Conservation (phyloP, 768 basidiomycete species). For the Cubamyces sp. region DNA sequence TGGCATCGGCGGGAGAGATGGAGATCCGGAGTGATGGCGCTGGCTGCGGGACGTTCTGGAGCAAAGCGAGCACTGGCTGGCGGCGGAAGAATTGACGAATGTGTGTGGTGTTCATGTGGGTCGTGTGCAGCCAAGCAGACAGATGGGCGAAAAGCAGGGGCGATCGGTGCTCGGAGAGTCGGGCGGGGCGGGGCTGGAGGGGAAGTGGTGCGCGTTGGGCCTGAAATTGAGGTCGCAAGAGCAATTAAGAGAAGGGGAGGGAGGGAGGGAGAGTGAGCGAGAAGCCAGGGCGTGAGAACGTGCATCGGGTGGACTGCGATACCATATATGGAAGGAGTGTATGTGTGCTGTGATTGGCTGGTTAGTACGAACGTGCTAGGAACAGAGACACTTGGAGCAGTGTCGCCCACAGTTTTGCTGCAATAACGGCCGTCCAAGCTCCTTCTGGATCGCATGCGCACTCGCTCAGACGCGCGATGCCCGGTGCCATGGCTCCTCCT, state of each 20-base stretch:
- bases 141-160: background rate
- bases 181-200: background rate
- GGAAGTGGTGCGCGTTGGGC: background rate
- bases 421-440: too few relatives aligned
- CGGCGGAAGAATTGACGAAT: constrained; percentile 4
- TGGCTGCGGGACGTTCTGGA: background rate
- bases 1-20: background rate
- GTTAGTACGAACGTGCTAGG: constrained; percentile 31
- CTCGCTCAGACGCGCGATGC: background rate
- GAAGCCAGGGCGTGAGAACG: constrained; percentile 21
- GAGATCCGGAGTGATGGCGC: constrained; percentile 7
- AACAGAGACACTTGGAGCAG: constrained; percentile 4
- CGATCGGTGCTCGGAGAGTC: background rate
- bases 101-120: constrained; percentile 11
- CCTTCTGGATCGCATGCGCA: constrained; percentile 2
- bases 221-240: background rate
- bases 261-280: background rate
- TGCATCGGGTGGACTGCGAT: background rate
- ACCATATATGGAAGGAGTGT: constrained; percentile 12
- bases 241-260: background rate
- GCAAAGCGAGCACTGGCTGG: background rate
- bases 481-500: constrained; percentile 4
- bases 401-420: constrained; percentile 1
- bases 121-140: background rate
- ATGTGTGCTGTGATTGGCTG: constrained; percentile 24